These are phyloP conservation scores for Clavariopsis aquatica DNA, from an alignment of 495 filamentous ascomycete genomes.

Conservation along the genomic window DNA sequence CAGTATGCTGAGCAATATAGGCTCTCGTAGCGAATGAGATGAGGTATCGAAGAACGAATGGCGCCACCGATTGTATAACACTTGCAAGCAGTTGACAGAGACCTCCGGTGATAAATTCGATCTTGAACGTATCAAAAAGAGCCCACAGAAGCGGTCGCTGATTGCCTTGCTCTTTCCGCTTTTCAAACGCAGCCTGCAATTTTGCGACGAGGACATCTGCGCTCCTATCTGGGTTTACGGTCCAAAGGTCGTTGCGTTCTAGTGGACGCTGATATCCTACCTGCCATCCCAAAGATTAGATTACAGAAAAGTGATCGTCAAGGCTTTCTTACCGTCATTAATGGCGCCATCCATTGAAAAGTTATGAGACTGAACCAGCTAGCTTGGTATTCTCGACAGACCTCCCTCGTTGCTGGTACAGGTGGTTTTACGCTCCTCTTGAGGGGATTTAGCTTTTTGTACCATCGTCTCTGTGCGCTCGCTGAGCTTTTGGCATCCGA, in stretches of 20 bases:
- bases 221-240: conserved; percentile 76
- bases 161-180: conserved; percentile 63
- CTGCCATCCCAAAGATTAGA: conserved; percentile 42
- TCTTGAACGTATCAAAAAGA: conserved; percentile 81
- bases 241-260: conserved; percentile 83
- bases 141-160: conserved; percentile 77
- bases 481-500: conserved; percentile 36
- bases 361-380: conserved; percentile 60
- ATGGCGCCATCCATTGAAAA: conserved; percentile 68
- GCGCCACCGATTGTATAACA: conserved; percentile 72
- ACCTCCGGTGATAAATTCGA: conserved; percentile 83
- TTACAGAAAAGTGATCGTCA: not conserved
- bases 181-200: conserved; percentile 66
- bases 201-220: conserved; percentile 66
- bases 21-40: conserved; percentile 60
- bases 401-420: conserved; percentile 57
- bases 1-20: conserved; percentile 55
- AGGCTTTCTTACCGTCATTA: conserved; percentile 60
- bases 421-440: conserved; percentile 61
- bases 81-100: conserved; percentile 71
- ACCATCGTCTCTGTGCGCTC: conserved; percentile 56
- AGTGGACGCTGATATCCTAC: conserved; percentile 81
- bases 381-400: conserved; percentile 61
- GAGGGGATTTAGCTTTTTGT: conserved; percentile 63
- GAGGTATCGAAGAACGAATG: conserved; percentile 50